phyloP scores from a whole-genome alignment of 75 land plant genomes.

The Pseudotsuga menziesii region DNA sequence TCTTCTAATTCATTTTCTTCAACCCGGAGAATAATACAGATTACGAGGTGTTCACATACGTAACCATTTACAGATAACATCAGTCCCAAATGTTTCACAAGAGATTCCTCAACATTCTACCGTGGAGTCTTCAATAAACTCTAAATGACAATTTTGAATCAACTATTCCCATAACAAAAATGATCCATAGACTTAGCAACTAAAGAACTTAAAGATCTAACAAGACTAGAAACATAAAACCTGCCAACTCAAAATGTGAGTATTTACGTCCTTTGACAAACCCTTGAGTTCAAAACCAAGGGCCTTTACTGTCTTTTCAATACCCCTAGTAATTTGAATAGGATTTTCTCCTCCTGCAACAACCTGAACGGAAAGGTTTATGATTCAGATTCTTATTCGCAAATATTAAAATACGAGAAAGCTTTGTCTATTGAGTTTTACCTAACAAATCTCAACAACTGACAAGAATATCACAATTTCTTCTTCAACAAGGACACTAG shows the following conservation, averaged over 20 bases:
- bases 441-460: too few species aligned
- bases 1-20: conserved; percentile 79
- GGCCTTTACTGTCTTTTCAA: conserved; percentile 75
- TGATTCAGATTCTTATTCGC: not conserved
- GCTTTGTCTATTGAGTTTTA: too few species aligned
- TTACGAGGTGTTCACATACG: not conserved
- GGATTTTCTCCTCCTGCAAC: conserved; percentile 91
- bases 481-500: too few species aligned
- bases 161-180: too few species aligned
- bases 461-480: too few species aligned
- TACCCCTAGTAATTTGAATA: conserved; percentile 75
- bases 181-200: too few species aligned
- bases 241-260: not conserved
- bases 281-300: conserved; percentile 72
- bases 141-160: too few species aligned
- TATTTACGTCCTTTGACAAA: conserved; percentile 70
- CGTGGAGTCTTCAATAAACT: too few species aligned
- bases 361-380: conserved; percentile 32
- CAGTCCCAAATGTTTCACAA: too few species aligned
- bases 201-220: too few species aligned
- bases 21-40: conserved; percentile 38
- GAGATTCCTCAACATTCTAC: too few species aligned
- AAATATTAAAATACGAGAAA: not conserved
- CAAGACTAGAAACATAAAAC: not conserved
- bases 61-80: too few species aligned